Evolutionary conservation across 768 basidiomycete genomes (phyloP).

Genomic region (Lyophyllum atratum): DNA sequence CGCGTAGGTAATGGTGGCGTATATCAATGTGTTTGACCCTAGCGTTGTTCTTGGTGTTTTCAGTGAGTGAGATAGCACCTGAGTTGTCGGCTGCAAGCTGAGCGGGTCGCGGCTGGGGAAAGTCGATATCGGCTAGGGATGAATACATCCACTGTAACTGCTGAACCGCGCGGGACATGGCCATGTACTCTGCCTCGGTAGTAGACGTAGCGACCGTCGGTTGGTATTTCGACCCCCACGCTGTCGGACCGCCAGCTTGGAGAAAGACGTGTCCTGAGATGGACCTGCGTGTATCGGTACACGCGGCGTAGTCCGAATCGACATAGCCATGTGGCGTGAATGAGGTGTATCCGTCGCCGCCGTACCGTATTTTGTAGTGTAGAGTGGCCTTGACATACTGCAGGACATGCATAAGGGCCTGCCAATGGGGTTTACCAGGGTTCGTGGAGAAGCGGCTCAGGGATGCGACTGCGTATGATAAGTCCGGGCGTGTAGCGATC

Average conservation of each 20-base stretch:
- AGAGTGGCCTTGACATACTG: constrained; percentile 10
- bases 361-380: constrained; percentile 9
- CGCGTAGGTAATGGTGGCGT: constrained; percentile 22
- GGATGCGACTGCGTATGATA: constrained; percentile 27
- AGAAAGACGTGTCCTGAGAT: constrained; percentile 30
- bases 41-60: no score
- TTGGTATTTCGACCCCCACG: constrained; percentile 34
- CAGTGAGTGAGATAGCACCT: no score
- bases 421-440: no score
- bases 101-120: constrained; percentile 13
- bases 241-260: constrained; percentile 25
- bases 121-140: constrained; percentile 25
- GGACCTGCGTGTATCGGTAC: constrained; percentile 22
- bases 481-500: constrained; percentile 28
- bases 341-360: background rate
- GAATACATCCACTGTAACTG: constrained; percentile 34
- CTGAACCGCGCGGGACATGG: constrained; percentile 25
- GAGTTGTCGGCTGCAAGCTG: constrained; percentile 31
- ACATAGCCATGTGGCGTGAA: constrained; percentile 4
- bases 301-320: constrained; percentile 29
- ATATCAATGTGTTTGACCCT: no score
- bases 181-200: constrained; percentile 27
- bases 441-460: constrained; percentile 21
- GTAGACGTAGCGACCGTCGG: constrained; percentile 25
- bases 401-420: constrained; percentile 8